Evolutionary conservation across 2,329 filamentous ascomycete genomes (phyloP).

Genomic region (Aspergillus texensis): DNA sequence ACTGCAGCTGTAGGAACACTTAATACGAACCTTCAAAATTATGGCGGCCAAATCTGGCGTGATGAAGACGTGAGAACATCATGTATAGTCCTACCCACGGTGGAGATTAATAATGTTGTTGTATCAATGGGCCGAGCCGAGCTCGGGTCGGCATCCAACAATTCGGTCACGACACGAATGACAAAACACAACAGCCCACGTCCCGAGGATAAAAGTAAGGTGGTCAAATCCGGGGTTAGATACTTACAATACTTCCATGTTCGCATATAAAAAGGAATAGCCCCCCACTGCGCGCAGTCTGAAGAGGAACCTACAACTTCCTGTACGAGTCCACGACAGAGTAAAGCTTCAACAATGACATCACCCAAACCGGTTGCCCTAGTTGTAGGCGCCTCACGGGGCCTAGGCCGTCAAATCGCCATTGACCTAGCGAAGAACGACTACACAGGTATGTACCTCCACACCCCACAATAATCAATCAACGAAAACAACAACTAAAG

Average conservation of each 20-base stretch:
- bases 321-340: neutral
- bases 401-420: slow-evolving; percentile 79
- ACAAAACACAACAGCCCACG: slow-evolving; percentile 7
- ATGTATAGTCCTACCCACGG: neutral
- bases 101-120: neutral
- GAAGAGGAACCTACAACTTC: neutral
- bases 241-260: neutral
- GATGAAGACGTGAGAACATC: neutral
- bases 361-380: slow-evolving; percentile 59
- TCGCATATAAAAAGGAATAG: neutral
- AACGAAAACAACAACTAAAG: slow-evolving; percentile 5
- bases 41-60: neutral
- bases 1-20: neutral
- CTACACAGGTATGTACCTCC: slow-evolving; percentile 63
- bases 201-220: slow-evolving; percentile 15
- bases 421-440: slow-evolving; percentile 72
- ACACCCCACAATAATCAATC: neutral
- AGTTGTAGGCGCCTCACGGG: slow-evolving; percentile 74
- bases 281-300: too few relatives aligned
- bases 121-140: slow-evolving; percentile 16
- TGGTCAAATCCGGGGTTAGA: neutral
- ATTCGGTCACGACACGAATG: neutral
- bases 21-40: neutral
- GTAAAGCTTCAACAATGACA: slow-evolving; percentile 17
- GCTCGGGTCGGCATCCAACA: slow-evolving; percentile 10